Percentiles rank a stretch among this genome's conserved stretches.
These are phyloP conservation scores for Zychaea mexicana DNA, from an alignment of 371 early-diverging fungal species.

Conservation along the genomic window DNA sequence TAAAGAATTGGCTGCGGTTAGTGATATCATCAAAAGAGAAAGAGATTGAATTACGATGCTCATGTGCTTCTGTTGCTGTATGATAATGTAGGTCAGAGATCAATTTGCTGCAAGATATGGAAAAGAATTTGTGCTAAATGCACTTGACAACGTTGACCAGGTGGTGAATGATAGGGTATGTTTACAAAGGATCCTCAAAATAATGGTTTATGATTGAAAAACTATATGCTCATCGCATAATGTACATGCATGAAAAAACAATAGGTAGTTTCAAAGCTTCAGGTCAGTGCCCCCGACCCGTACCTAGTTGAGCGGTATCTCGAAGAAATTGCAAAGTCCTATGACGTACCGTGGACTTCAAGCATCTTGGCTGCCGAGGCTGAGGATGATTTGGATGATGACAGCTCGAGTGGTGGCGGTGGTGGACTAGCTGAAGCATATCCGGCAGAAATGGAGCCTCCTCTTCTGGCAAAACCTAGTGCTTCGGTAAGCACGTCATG, in stretches of 20 bases:
- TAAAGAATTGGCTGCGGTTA: conserved; percentile 77
- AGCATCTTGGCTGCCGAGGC: conserved; percentile 44
- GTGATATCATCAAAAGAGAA: not conserved
- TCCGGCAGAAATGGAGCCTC: conserved; percentile 19
- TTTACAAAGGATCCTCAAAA: too few relatives aligned
- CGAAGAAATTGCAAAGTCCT: conserved; percentile 85
- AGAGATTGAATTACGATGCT: too few relatives aligned
- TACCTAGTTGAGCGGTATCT: conserved; percentile 85
- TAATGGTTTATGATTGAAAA: not conserved
- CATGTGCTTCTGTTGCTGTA: too few relatives aligned
- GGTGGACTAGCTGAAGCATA: conserved; percentile 20
- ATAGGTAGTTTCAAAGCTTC: conserved; percentile 81
- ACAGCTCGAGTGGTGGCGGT: conserved; percentile 15
- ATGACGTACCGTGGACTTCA: conserved; percentile 75
- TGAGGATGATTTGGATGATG: conserved; percentile 20
- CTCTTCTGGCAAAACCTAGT: conserved; percentile 8
- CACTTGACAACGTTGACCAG: conserved; percentile 75
- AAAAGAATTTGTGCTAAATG: conserved; percentile 76
- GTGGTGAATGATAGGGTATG: conserved; percentile 78
- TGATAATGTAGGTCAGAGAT: conserved; percentile 73
- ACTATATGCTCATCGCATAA: too few relatives aligned
- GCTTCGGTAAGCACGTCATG: not conserved
- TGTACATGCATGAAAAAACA: too few relatives aligned
- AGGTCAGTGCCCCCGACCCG: conserved; percentile 77
- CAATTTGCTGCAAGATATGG: conserved; percentile 84